Base-by-base conservation (phyloP, 805 yeast species). In the Barnettozyma sp. region DNA sequence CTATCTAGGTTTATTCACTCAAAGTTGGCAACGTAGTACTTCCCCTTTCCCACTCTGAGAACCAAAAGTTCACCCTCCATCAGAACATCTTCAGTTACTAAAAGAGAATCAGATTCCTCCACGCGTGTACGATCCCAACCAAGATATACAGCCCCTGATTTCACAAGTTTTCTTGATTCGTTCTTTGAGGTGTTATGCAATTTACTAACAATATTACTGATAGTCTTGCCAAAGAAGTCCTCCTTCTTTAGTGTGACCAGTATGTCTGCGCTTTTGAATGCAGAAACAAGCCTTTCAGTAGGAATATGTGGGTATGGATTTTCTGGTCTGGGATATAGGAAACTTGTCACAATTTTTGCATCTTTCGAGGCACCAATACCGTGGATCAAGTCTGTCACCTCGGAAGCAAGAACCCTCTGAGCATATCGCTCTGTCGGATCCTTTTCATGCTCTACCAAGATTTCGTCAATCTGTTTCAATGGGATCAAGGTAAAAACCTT, bases 321-420 rank as follows among this genome's bases (percentile, higher is more conserved):
- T 38, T 67, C 71, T 4, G 75, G 73, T 2, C 70, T 60, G 7
- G 79, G 79, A 56, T 77, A 87, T 26, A 87, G 54, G 35, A 82
- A 70, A 6, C 78, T 70, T 12, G 94, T 78, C 12, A 84, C 70
- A 16, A 70, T 62, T 15, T 75, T 73, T 46, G 92, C 83, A 25
- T 75, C 71, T 18, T 70, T 65, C 4, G 95, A 88, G 8, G 70
- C 68, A 4, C 87, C 90, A 7, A 65, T 67, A 0, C 97, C 97
- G 58, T 88, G 96, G 27, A 92, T 68, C 49, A 92, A 65, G 49
- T 86, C 94, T 6, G 90, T 82, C 31, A 88, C 82, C 53, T 90
- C 95, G 23, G 73, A 60, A 1, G 97, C 97, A 21, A 92, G 67
- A 0, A 78, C 55, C 30, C 75, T 66, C 59, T 92, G 97, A 0